Base-by-base conservation (phyloP, 2,329 filamentous ascomycete species). In the Colletotrichum godetiae region DNA sequence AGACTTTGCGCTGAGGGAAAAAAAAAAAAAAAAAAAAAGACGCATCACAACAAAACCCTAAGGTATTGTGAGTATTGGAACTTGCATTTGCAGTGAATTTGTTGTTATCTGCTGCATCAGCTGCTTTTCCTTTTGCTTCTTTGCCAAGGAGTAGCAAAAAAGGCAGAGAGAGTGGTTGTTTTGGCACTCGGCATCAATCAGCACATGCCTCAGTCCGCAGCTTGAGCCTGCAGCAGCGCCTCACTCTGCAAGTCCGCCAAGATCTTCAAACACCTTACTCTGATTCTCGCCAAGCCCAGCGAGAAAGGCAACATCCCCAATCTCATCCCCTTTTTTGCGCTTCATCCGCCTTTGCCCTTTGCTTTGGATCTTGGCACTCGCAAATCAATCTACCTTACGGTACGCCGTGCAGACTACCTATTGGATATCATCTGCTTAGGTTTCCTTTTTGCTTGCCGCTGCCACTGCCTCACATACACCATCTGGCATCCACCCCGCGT, bases 11-110 rank as follows among this genome's bases (percentile, higher is more conserved):
- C 59, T 29, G 24, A 53, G 46, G 22, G 29, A 53, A 53, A 27
- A 19, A 56, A 70, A 69, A 70, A 63, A 56, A 22, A 53, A 53
- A 27, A 19, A 56, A 70, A 69, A 70, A 63, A 56, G 22, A 62
- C 60, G 56, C 71, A 70, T 60, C 35, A 15, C 67, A 58, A 70
- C 52, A 70, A 71, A 70, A 73, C 70, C 71, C 56, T 66, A 60
- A 29, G 13, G 27, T 42, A 42, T 15, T 6, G 7, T 6, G 19
- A 7, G 15, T 15, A 8, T n/a, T 42, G 29, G 59, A 37, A 49
- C 11, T 33, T 42, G 57, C 53, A 22, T 60, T 29, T 29, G 53
- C 37, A 29, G 37, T n/a, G 15, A n/a, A 27, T 33, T 35, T 33
- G 22, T 11, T 12, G 13, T 65, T 4, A 7, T 59, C 8, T 53